Base-by-base conservation (phyloP, 306 rosid species). In the Rosa multiflora region DNA sequence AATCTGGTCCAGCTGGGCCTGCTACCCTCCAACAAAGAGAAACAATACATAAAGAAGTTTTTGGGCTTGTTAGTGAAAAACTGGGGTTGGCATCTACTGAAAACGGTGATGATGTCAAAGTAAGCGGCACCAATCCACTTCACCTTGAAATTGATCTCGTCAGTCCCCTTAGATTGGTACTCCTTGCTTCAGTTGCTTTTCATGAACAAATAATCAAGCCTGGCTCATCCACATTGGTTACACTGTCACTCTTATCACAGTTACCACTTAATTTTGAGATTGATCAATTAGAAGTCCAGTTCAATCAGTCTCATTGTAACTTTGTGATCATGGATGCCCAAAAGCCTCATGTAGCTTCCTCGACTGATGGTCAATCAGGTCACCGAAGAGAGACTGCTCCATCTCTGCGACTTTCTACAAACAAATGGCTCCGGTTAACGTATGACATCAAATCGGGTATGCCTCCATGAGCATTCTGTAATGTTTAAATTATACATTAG, bases 131-230 rank as follows among this genome's bases (percentile, higher is more conserved):
- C 29, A 83, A 84, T 67, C 87, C 90, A 55, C 83, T 92, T 87
- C 97, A 87, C 86, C 91, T 95, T 73, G 98, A 91, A 86, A 84
- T 95, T 87, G 99, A 95, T 90, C 87, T 86, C 61, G 96, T 92
- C 72, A 95, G 97, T 84, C 99, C 99, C 48, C 97, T 92, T 70
- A 86, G 99, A 85, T 79, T 86, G 79, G 99, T 88, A 73, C 91
- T 95, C 88, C 91, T 95, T 80, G 98, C 96, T 39, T 91, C 98
- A 46, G 94, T 93, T 88, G 96, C 94, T 86, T 95, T 95, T 80
- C 98, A 91, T 83, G 99, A 93, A 80, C 97, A 90, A 86, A 74
- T 83, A 48, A 82, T 89, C 82, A 95, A 91, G 88, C 99, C 94
- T 61, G 91, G 93, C 35, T 68, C 81, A 69, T 85, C 96, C 72